Evolutionary conservation across 352 stramenopile genomes (phyloP).

Genomic region (Pythium phragmitis): DNA sequence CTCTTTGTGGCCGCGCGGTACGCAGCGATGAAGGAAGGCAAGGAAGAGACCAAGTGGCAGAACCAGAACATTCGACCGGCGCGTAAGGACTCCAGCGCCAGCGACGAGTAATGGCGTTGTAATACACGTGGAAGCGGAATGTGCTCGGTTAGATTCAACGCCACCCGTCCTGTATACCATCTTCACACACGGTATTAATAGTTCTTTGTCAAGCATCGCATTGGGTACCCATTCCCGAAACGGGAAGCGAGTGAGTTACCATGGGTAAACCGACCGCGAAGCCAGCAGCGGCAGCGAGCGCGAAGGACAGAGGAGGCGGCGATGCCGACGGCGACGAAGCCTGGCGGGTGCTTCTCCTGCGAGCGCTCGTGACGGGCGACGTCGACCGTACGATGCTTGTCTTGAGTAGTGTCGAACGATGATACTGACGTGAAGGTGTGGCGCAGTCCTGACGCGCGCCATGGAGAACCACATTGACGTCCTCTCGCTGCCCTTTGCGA

Average conservation of each 20-base stretch:
- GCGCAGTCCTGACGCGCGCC: constrained; percentile 33
- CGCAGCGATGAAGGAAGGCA: constrained; percentile 56
- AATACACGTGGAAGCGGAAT: no score
- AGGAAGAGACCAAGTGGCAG: constrained; percentile 77
- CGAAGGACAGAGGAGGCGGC: not conserved
- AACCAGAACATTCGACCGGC: constrained; percentile 69
- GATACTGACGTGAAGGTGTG: not conserved
- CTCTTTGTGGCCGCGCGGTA: constrained; percentile 82
- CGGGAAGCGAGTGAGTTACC: not conserved
- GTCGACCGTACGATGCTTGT: constrained; percentile 17
- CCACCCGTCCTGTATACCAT: no score
- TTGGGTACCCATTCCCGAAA: not conserved
- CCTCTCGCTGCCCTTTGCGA: constrained; percentile 54
- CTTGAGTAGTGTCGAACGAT: not conserved
- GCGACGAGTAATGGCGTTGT: constrained; percentile 11
- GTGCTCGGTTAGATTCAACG: no score
- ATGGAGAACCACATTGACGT: constrained; percentile 48
- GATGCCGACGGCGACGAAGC: constrained; percentile 22
- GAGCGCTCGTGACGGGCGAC: constrained; percentile 29
- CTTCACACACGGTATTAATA: no score
- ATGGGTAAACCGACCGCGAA: not conserved
- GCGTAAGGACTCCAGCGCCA: constrained; percentile 6
- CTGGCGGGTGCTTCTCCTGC: constrained; percentile 30
- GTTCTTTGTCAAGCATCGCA: no score
- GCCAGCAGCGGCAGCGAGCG: not conserved